Percentiles rank a stretch among this genome's conserved stretches.
Conservation (phyloP, 257 asterid genomes). For the Vinca minor region DNA sequence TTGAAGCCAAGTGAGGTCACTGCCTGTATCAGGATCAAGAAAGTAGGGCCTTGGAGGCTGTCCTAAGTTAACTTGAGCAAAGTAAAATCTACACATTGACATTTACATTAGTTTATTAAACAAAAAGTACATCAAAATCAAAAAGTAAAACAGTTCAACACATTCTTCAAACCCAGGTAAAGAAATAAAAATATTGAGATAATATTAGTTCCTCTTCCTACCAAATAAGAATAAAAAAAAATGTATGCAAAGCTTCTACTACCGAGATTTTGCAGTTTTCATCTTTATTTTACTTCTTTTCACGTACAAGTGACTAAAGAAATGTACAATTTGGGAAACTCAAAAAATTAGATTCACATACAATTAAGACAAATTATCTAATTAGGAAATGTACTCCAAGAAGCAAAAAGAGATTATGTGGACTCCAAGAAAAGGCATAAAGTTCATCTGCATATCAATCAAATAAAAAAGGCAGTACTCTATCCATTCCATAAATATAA, state of each 20-base stretch:
- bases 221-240: neutral
- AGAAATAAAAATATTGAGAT: no score
- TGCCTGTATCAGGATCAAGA: constrained; percentile 98
- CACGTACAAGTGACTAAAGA: neutral
- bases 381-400: no score
- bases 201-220: no score
- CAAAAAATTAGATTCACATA: neutral
- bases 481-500: no score
- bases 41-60: constrained; percentile 84
- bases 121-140: neutral
- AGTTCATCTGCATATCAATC: no score
- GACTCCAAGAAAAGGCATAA: no score
- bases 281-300: neutral
- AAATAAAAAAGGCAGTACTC: no score
- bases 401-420: no score
- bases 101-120: neutral
- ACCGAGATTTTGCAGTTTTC: neutral
- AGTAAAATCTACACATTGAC: constrained; percentile 58
- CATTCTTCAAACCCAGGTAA: no score
- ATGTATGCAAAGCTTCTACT: neutral
- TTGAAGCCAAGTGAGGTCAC: constrained; percentile 99
- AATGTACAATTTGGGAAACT: neutral
- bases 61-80: constrained; percentile 70
- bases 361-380: neutral
- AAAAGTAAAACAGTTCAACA: neutral